Percentiles rank a stretch among this genome's conserved stretches.
phyloP scores from a whole-genome alignment of 1,284 basidiomycete genomes.

The Sanghuangporus sanghuang region DNA sequence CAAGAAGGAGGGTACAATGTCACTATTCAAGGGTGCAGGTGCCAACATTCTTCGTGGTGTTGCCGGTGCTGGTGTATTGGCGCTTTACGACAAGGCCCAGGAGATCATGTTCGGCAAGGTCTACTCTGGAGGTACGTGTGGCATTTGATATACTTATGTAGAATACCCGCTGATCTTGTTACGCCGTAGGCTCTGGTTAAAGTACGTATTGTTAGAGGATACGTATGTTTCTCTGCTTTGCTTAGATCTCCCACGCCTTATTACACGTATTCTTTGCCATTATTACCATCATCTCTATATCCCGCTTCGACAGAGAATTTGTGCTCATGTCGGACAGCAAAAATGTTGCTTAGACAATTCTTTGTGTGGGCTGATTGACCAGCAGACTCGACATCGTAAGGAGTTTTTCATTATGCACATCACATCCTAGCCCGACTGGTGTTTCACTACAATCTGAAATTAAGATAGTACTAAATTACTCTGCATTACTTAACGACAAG shows the following conservation, averaged over 20 bases:
- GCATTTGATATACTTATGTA: slow-evolving; percentile 16
- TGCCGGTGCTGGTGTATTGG: slow-evolving; percentile 95
- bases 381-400: neutral
- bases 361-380: neutral
- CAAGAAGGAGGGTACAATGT: slow-evolving; percentile 86
- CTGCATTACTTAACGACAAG: too few species aligned
- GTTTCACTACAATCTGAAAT: too few species aligned
- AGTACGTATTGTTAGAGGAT: slow-evolving; percentile 12
- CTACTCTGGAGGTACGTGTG: slow-evolving; percentile 66
- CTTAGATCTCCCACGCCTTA: slow-evolving; percentile 16
- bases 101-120: slow-evolving; percentile 92
- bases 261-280: slow-evolving; percentile 14
- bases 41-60: slow-evolving; percentile 98
- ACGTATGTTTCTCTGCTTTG: slow-evolving; percentile 7
- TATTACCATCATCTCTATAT: slow-evolving; percentile 12
- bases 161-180: neutral
- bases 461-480: too few species aligned
- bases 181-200: slow-evolving; percentile 43
- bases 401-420: neutral
- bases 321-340: slow-evolving; percentile 8
- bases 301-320: neutral
- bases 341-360: slow-evolving; percentile 11
- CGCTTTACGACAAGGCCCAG: slow-evolving; percentile 92
- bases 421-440: too few species aligned
- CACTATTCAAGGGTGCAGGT: slow-evolving; percentile 94